Evolutionary conservation across 169 alveolate species (phyloP).

Genomic region (Eimeria zaria): DNA sequence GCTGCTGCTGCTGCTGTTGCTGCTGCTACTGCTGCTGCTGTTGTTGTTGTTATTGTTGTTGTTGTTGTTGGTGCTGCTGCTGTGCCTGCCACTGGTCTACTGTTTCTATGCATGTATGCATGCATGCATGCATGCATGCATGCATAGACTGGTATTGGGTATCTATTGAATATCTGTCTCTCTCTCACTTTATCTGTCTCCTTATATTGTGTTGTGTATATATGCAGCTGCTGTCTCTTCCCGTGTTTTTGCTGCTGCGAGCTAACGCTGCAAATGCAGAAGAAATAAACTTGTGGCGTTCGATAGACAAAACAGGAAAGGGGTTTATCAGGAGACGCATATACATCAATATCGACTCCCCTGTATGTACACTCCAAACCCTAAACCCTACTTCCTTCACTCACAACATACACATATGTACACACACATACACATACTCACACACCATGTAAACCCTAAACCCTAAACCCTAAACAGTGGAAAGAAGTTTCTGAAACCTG

Average conservation of each 20-base stretch:
- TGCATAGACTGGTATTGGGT: not conserved
- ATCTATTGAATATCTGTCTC: not conserved
- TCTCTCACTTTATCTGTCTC: no score
- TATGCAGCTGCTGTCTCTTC: constrained; percentile 22
- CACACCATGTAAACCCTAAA: not conserved
- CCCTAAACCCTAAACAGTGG: not conserved
- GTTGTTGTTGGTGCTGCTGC: not conserved
- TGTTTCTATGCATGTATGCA: not conserved
- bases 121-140: not conserved
- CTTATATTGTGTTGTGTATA: not conserved
- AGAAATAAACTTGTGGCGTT: constrained; percentile 16
- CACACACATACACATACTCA: no score
- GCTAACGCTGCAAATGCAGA: not conserved
- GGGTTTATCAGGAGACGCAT: constrained; percentile 39
- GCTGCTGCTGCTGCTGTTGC: constrained; percentile 21
- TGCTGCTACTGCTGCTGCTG: constrained; percentile 28
- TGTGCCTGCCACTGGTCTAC: not conserved
- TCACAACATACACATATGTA: no score
- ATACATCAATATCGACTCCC: not conserved
- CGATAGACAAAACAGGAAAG: constrained; percentile 19
- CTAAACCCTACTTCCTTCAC: not conserved
- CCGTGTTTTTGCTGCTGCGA: not conserved
- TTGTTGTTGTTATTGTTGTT: not conserved
- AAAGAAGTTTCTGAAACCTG: not conserved
- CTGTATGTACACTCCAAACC: constrained; percentile 7